phyloP scores from a whole-genome alignment of 345 rosid genomes.

The Pugionium dolabratum region DNA sequence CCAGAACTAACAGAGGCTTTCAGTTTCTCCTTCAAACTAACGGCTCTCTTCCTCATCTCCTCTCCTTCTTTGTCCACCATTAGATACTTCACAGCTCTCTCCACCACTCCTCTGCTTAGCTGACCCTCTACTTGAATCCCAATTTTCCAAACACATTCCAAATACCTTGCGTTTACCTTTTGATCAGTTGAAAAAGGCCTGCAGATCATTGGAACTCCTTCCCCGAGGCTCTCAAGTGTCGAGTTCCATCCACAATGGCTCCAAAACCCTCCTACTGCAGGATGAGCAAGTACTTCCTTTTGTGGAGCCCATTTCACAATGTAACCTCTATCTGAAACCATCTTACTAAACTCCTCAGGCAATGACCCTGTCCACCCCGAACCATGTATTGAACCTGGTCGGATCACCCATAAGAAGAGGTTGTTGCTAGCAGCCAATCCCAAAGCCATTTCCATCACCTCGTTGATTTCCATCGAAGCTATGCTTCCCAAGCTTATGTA shows the following conservation, averaged over 20 bases:
- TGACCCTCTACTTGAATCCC: conserved; percentile 42
- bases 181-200: conserved; percentile 46
- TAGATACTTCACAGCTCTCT: conserved; percentile 25
- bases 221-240: conserved; percentile 46
- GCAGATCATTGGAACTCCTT: conserved; percentile 54
- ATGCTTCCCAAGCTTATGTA: conserved; percentile 65
- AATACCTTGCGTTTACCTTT: conserved; percentile 45
- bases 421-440: conserved; percentile 40
- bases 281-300: conserved; percentile 42
- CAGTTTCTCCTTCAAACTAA: conserved; percentile 3
- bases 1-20: conserved; percentile 14
- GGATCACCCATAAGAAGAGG: conserved; percentile 40
- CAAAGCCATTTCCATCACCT: conserved; percentile 30
- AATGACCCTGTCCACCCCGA: conserved; percentile 26
- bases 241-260: conserved; percentile 62
- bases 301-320: conserved; percentile 43
- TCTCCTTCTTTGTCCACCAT: conserved; percentile 32
- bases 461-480: conserved; percentile 30
- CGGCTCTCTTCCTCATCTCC: conserved; percentile 23
- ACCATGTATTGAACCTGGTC: conserved; percentile 35
- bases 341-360: conserved; percentile 28
- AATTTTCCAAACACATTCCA: conserved; percentile 49
- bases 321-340: conserved; percentile 31
- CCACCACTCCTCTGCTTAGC: conserved; percentile 13
- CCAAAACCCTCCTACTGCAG: conserved; percentile 49